Conservation (phyloP, 2,329 filamentous ascomycete species). For the Aureobasidium zeae region DNA sequence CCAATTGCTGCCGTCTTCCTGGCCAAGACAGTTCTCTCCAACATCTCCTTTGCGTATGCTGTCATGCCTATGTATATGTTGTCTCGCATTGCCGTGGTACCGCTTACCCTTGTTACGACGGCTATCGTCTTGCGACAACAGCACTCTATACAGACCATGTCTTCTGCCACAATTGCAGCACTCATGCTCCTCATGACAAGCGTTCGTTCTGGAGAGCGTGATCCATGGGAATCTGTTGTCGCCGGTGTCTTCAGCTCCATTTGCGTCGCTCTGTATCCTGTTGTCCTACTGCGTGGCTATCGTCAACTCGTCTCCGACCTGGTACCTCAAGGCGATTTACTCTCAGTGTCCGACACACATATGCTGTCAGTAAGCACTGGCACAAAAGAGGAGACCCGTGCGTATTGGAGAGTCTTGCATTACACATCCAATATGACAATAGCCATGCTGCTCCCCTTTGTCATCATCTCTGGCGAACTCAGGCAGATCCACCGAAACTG, state of each 20-base stretch:
- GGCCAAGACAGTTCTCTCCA: conserved; percentile 43
- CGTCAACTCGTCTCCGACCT: conserved; percentile 38
- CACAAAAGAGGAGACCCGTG: conserved; percentile 40
- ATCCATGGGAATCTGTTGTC: conserved; percentile 44
- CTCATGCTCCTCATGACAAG: conserved; percentile 44
- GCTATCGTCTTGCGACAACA: conserved; percentile 38
- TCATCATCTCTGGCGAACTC: conserved; percentile 43
- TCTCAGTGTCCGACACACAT: conserved; percentile 22
- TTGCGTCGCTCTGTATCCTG: conserved; percentile 45
- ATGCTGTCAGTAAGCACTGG: conserved; percentile 25
- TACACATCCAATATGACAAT: conserved; percentile 44
- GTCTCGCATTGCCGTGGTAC: conserved; percentile 43
- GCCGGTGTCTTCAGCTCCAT: conserved; percentile 44
- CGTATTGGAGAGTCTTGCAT: conserved; percentile 44
- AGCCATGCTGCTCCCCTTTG: conserved; percentile 40
- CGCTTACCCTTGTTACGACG: conserved; percentile 41
- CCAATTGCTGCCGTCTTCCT: conserved; percentile 43
- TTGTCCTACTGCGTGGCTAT: conserved; percentile 43
- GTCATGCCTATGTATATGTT: conserved; percentile 44
- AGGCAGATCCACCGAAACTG: conserved; percentile 43
- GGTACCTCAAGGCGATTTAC: conserved; percentile 36
- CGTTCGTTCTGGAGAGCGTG: conserved; percentile 37
- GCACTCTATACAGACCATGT: conserved; percentile 41
- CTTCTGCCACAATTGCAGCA: conserved; percentile 41
- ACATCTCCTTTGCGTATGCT: conserved; percentile 47